A percentile compares a stretch with the other conserved stretches of the same genome.
phyloP scores from a whole-genome alignment of 108 stramenopile genomes.

The Chaetoceros muelleri region DNA sequence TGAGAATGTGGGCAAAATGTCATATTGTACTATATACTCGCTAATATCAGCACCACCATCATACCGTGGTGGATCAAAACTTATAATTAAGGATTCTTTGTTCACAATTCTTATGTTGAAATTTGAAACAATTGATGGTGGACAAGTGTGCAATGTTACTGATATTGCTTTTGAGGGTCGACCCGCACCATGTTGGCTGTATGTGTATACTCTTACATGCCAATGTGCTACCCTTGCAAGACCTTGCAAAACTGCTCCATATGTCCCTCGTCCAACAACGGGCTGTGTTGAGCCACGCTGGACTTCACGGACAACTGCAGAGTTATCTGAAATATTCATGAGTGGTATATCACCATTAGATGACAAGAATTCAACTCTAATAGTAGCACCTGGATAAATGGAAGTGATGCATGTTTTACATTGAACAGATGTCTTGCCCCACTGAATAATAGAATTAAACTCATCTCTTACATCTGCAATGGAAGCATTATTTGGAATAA shows the following conservation, averaged over 20 bases:
- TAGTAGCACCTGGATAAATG: no score
- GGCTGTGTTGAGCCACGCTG: no score
- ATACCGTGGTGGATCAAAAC: slow-evolving; percentile 44
- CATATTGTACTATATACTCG: slow-evolving; percentile 31
- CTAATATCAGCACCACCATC: slow-evolving; percentile 26
- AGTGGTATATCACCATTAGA: no score
- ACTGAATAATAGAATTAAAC: no score
- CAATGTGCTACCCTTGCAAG: slow-evolving; percentile 42
- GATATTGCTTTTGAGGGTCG: slow-evolving; percentile 21
- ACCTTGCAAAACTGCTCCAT: slow-evolving; percentile 24
- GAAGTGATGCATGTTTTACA: no score
- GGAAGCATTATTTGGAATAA: no score
- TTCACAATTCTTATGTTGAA: slow-evolving; percentile 18
- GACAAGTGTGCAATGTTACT: slow-evolving; percentile 18
- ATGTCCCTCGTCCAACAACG: no score
- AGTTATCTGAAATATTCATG: no score
- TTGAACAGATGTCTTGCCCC: no score
- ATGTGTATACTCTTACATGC: slow-evolving; percentile 70
- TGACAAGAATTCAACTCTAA: no score
- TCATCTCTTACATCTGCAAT: no score
- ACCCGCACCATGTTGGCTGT: slow-evolving; percentile 61
- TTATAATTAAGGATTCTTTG: slow-evolving; percentile 24
- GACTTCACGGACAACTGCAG: no score
- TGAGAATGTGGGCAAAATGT: slow-evolving; percentile 26
- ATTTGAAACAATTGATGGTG: slow-evolving; percentile 28